Evolutionary conservation across 148 eudicot genomes (phyloP).

Genomic region (Silene conica): DNA sequence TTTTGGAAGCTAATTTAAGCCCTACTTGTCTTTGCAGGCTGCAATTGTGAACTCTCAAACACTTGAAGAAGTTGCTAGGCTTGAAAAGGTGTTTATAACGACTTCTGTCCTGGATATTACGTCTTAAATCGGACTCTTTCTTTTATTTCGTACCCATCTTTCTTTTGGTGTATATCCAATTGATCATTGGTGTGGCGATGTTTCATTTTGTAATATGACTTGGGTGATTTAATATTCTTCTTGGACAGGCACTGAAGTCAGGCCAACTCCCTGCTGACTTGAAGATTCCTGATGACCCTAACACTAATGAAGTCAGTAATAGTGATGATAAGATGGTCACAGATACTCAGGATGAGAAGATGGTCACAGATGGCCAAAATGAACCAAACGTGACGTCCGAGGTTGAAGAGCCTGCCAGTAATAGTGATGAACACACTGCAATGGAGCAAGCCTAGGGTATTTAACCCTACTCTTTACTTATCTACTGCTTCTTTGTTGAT

Average conservation of each 20-base stretch:
- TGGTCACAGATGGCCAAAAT: conserved; percentile 47
- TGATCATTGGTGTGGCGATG: background rate
- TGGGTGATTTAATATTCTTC: conserved; percentile 13
- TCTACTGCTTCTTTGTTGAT: background rate
- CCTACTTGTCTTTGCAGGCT: conserved; percentile 55
- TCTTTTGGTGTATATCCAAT: background rate
- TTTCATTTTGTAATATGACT: background rate
- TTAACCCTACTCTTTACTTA: background rate
- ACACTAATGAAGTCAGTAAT: conserved; percentile 23
- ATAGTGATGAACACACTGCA: conserved; percentile 18
- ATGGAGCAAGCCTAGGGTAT: conserved; percentile 30
- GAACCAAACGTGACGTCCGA: conserved; percentile 31
- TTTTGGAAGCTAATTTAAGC: background rate
- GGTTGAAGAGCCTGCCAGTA: conserved; percentile 26
- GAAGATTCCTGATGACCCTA: conserved; percentile 32
- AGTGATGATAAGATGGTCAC: conserved; percentile 12
- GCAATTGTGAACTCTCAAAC: conserved; percentile 97
- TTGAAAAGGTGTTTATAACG: conserved; percentile 63
- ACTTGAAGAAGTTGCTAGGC: conserved; percentile 98
- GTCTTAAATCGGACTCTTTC: background rate
- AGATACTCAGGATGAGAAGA: conserved; percentile 44
- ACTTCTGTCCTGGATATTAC: background rate
- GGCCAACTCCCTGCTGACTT: conserved; percentile 92
- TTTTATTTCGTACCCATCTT: background rate
- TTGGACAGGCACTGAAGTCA: conserved; percentile 59